phyloP scores from a whole-genome alignment of 768 basidiomycete genomes.

The Tricholoma terreum region DNA sequence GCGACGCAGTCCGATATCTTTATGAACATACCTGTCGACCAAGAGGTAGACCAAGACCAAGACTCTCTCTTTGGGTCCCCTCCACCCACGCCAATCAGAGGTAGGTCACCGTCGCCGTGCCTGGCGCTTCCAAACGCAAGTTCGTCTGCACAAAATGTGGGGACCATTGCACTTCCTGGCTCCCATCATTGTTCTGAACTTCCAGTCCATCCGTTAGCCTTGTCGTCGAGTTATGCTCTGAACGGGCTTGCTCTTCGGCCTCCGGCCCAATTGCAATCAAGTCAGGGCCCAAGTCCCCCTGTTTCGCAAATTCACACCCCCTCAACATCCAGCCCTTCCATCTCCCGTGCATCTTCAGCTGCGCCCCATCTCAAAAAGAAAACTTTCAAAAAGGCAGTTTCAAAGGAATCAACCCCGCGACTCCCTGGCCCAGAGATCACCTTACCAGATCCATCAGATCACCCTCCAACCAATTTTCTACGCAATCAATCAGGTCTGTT shows the following conservation, averaged over 20 bases:
- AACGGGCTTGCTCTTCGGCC: slow-evolving; percentile 32
- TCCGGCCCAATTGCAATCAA: slow-evolving; percentile 29
- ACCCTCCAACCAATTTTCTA: slow-evolving; percentile 64
- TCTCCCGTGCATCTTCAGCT: slow-evolving; percentile 20
- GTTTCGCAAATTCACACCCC: slow-evolving; percentile 1
- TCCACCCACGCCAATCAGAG: slow-evolving; percentile 63
- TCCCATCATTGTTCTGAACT: slow-evolving; percentile 88
- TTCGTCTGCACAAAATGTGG: slow-evolving; percentile 77
- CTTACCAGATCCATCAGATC: slow-evolving; percentile 60
- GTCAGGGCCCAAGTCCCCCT: slow-evolving; percentile 5
- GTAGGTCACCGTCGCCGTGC: slow-evolving; percentile 69
- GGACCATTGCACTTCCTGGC: slow-evolving; percentile 98
- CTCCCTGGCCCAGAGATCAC: slow-evolving; percentile 53
- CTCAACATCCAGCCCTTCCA: slow-evolving; percentile 13
- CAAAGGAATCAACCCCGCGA: slow-evolving; percentile 41
- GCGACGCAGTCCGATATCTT: slow-evolving; percentile 18
- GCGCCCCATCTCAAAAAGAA: slow-evolving; percentile 25
- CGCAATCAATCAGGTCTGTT: slow-evolving; percentile 72
- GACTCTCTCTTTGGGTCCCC: slow-evolving; percentile 85
- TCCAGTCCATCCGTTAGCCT: slow-evolving; percentile 76
- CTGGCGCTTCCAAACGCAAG: slow-evolving; percentile 56
- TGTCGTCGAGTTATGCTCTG: slow-evolving; percentile 44
- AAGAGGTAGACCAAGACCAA: slow-evolving; percentile 51
- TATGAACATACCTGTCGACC: slow-evolving; percentile 5
- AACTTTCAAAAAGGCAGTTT: slow-evolving; percentile 32